phyloP scores from a whole-genome alignment of 768 basidiomycete genomes.

The Fibroporia radiculosa region DNA sequence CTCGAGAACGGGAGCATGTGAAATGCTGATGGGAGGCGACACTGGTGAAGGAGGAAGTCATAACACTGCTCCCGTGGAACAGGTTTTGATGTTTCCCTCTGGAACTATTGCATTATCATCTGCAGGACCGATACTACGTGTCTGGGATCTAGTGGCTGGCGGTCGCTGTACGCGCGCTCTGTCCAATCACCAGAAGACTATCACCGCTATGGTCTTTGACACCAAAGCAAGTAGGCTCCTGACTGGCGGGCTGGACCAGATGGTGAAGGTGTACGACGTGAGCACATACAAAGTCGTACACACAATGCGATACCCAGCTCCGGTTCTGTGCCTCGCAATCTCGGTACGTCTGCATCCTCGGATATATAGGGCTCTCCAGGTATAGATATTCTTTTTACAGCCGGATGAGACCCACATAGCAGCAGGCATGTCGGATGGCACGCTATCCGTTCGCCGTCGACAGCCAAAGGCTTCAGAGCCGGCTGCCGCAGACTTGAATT shows the following conservation, averaged over 20 bases:
- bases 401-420: constrained; percentile 96
- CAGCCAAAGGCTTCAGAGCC: constrained; percentile 67
- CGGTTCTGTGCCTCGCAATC: constrained; percentile 81
- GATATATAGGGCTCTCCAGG: not conserved
- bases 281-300: constrained; percentile 92
- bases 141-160: constrained; percentile 93
- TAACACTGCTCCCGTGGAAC: constrained; percentile 70
- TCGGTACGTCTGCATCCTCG: constrained; percentile 53
- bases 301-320: constrained; percentile 97
- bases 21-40: constrained; percentile 65
- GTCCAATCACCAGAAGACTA: constrained; percentile 97
- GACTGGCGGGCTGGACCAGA: constrained; percentile 89
- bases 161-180: constrained; percentile 84
- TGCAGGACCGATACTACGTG: constrained; percentile 85
- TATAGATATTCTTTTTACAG: constrained; percentile 46
- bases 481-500: constrained; percentile 26
- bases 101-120: constrained; percentile 79
- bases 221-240: constrained; percentile 68
- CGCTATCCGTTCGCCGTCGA: constrained; percentile 90
- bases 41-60: constrained; percentile 22
- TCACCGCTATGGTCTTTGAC: constrained; percentile 84
- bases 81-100: constrained; percentile 89
- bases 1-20: constrained; percentile 71
- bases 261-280: constrained; percentile 98
- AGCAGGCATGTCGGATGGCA: constrained; percentile 97